phyloP scores from a whole-genome alignment of 768 basidiomycete species.

The Mycena chlorophos region DNA sequence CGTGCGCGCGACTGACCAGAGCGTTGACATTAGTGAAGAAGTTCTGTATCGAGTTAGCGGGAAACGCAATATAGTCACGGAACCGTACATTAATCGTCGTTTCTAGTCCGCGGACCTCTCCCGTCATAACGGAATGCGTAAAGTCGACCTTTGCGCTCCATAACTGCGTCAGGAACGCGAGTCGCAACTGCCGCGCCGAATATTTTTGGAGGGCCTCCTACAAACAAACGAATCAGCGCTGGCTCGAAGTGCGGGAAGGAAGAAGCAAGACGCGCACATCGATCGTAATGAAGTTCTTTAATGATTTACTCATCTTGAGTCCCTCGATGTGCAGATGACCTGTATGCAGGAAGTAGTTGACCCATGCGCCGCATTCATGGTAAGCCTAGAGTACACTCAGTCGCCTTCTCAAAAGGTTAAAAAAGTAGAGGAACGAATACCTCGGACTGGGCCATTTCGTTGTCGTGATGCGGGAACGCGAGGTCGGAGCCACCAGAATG shows the following conservation, averaged over 20 bases:
- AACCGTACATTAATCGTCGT: slow-evolving; percentile 71
- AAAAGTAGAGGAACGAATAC: slow-evolving; percentile 42
- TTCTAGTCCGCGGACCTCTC: slow-evolving; percentile 87
- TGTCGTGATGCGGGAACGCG: slow-evolving; percentile 99
- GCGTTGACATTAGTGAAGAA: slow-evolving; percentile 91
- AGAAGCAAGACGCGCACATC: slow-evolving; percentile 52
- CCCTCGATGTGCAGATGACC: slow-evolving; percentile 98
- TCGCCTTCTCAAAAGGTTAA: slow-evolving; percentile 13
- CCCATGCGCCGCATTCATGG: slow-evolving; percentile 90
- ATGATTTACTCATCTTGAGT: slow-evolving; percentile 97
- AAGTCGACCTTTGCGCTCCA: slow-evolving; percentile 97
- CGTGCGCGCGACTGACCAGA: slow-evolving; percentile 57
- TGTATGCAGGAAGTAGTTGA: slow-evolving; percentile 98
- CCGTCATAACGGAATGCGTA: slow-evolving; percentile 84
- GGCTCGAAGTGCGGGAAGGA: slow-evolving; percentile 8
- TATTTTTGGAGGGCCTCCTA: slow-evolving; percentile 86
- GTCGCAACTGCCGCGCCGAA: slow-evolving; percentile 82
- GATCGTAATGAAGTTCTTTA: slow-evolving; percentile 99
- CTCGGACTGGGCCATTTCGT: slow-evolving; percentile 97
- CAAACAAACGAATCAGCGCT: neutral
- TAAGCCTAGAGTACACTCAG: slow-evolving; percentile 64
- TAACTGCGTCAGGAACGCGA: slow-evolving; percentile 86
- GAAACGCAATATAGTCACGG: slow-evolving; percentile 26
- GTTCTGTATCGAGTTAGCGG: slow-evolving; percentile 56
- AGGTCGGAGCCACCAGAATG: slow-evolving; percentile 97